Evolutionary conservation across 345 rosid species (phyloP).

Genomic region (Rhodamnia rubescens): DNA sequence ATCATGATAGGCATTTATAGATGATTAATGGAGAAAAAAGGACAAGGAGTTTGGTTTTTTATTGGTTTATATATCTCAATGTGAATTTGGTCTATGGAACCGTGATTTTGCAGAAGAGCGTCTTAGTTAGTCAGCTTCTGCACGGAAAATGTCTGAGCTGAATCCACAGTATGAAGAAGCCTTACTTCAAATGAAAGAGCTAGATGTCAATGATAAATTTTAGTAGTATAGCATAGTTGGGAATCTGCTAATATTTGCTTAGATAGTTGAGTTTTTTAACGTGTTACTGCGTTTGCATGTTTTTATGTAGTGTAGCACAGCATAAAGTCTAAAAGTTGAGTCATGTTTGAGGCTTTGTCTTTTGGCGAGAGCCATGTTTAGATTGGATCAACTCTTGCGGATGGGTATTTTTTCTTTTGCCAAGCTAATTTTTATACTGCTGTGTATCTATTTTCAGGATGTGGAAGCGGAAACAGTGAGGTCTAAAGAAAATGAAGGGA

Average conservation of each 20-base stretch:
- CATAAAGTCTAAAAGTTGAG: not conserved
- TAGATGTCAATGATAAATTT: not conserved
- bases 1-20: not conserved
- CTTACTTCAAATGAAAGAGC: not conserved
- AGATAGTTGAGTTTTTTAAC: not conserved
- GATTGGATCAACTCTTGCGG: not conserved
- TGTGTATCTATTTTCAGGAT: slow-evolving; percentile 32
- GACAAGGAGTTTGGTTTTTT: not conserved
- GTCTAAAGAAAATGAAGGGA: slow-evolving; percentile 32
- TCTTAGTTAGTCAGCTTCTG: not conserved
- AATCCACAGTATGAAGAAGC: not conserved
- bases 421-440: not conserved
- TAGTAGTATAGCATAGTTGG: not conserved
- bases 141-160: not conserved
- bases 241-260: not conserved
- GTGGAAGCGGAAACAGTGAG: slow-evolving; percentile 42
- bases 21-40: not conserved
- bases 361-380: not conserved
- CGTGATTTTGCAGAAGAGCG: not conserved
- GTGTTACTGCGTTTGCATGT: not conserved
- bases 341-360: not conserved
- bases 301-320: not conserved
- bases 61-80: not conserved
- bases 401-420: not conserved
- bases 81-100: not conserved